Percentiles rank a stretch among this genome's conserved stretches.
Evolutionary conservation across 1,284 basidiomycete genomes (phyloP).

Genomic region (Cronartium quercuum): DNA sequence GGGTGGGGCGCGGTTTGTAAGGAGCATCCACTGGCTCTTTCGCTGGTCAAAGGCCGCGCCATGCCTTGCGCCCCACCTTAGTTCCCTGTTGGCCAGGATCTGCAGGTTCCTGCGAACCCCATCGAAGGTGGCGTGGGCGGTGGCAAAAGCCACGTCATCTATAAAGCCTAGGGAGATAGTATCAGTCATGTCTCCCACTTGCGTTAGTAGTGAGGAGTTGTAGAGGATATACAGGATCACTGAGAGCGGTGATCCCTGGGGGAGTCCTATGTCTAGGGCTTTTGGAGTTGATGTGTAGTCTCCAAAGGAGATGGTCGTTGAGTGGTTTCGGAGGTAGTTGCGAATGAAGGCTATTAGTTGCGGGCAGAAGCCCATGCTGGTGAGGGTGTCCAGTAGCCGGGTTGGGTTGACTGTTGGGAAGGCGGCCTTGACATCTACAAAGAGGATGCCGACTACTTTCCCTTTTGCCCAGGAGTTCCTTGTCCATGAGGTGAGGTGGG

Average conservation of each 20-base stretch:
- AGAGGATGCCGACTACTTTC: background rate
- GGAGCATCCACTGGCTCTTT: background rate
- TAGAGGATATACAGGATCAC: background rate
- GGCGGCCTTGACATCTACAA: background rate
- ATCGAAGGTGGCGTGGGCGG: no score
- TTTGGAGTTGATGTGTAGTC: background rate
- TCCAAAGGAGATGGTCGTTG: background rate
- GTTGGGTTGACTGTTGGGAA: background rate
- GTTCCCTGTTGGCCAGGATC: background rate
- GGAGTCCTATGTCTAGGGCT: background rate
- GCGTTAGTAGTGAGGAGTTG: background rate
- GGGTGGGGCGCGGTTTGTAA: background rate
- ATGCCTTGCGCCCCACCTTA: background rate
- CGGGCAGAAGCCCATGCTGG: background rate
- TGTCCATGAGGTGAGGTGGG: background rate
- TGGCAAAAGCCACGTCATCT: no score
- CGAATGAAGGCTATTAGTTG: background rate
- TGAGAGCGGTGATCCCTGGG: background rate
- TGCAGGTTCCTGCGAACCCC: no score
- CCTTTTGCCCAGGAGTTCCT: background rate
- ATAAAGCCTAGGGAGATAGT: no score
- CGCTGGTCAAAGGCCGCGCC: background rate
- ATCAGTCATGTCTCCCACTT: background rate
- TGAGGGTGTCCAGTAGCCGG: background rate
- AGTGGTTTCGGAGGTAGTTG: background rate